Conservation (phyloP, 352 stramenopile genomes). For the Globisporangium cystogenes region DNA sequence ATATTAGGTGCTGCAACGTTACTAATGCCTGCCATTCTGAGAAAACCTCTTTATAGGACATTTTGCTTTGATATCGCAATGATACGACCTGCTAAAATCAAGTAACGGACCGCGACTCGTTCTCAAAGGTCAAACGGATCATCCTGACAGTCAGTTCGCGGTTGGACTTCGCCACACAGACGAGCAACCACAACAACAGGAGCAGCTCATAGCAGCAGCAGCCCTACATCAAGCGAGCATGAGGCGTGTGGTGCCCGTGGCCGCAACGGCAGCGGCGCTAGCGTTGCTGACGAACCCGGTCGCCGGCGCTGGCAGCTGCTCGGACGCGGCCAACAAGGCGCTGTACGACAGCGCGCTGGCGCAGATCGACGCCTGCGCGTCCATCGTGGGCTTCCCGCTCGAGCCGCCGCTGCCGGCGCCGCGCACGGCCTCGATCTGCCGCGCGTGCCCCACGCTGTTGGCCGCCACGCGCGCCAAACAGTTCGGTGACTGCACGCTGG, state of each 20-base stretch:
- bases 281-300: neutral
- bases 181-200: no score
- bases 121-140: neutral
- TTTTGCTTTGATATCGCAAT: no score
- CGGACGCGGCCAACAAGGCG: slow-evolving; percentile 3
- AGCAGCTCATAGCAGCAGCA: no score
- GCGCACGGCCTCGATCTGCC: neutral
- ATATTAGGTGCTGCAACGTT: no score
- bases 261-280: neutral
- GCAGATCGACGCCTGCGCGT: neutral
- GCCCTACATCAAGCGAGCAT: neutral
- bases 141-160: neutral
- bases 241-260: neutral
- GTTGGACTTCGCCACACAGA: neutral
- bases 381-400: neutral
- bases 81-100: neutral
- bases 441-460: neutral
- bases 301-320: neutral
- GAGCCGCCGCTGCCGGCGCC: neutral
- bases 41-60: no score
- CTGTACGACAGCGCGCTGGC: slow-evolving; percentile 1
- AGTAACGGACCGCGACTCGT: neutral
- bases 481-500: slow-evolving; percentile 2
- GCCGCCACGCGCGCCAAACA: neutral
- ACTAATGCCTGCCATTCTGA: no score